Base-by-base conservation (phyloP, 2,329 filamentous ascomycete genomes). In the Neonectria neomacrospora region DNA sequence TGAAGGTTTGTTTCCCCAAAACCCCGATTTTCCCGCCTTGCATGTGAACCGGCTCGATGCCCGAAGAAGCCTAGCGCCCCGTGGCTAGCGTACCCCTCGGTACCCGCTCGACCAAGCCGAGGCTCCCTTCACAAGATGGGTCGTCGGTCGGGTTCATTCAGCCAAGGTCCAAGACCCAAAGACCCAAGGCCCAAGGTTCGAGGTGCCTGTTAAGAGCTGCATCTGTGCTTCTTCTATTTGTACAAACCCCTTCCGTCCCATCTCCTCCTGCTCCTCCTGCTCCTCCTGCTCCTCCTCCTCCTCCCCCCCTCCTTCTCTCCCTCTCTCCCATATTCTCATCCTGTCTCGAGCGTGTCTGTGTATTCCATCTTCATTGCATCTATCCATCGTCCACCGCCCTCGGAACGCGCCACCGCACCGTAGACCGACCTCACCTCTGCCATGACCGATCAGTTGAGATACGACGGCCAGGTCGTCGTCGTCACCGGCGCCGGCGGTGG, bases 401-500 rank as follows among this genome's bases (percentile, higher is more conserved):
- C 47, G 39, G 41, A 39, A 53, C 59, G 47, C 59, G 47, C n/a
- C n/a, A 48, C 54, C 39, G 14, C 52, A 10, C 23, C 3, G n/a
- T 39, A 55, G 61, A 52, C 67, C 66, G 71, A 23, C 26, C 51
- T 67, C 51, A 64, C 34, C 55, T 48, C 64, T 76, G 80, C 67
- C 85, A 91, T 90, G 89, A 83, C 81, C 68, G 81, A 81, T 61
- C 87, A 91, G 79, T 83, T 97, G 76, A 88, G 93, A 77, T 96
- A 89, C 79, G 93, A 96, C 80, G 90, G 89, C 81, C 92, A 94
- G 82, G 92, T 91, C 72, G 90, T 93, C 75, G 91, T 95, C 73
- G 90, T 95, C 72, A 95, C 92, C 58, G 91, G 91, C 72, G 92
- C 92, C 64, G 91, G 92, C 69, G 91, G 91, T 77, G 92, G 92